Conservation (phyloP, 2,329 filamentous ascomycete genomes). For the Fusarium sororula region DNA sequence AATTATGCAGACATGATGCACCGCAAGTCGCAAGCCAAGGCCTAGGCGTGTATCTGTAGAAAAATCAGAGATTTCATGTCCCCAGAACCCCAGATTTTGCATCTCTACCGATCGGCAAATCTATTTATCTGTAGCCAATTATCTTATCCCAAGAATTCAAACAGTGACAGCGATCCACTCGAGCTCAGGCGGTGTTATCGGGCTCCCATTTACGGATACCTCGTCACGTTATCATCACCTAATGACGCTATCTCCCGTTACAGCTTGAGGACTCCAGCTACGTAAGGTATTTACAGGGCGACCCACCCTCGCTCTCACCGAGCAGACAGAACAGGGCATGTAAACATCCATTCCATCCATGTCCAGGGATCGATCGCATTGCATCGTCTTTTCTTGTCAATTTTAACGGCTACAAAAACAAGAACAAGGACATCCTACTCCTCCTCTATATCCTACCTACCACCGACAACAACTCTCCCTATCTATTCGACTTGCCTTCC, state of each 20-base stretch:
- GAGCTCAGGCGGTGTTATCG: constrained; percentile 24
- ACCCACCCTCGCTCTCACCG: constrained; percentile 34
- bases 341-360: constrained; percentile 20
- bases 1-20: not conserved
- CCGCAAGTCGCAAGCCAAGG: not conserved
- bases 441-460: not conserved
- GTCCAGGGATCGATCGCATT: constrained; percentile 31
- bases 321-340: constrained; percentile 21
- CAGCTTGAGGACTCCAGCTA: constrained; percentile 2
- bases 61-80: not conserved
- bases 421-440: not conserved
- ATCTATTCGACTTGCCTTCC: not conserved
- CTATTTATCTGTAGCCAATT: constrained; percentile 8
- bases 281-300: constrained; percentile 11
- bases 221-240: constrained; percentile 28
- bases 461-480: not conserved
- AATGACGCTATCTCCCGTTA: constrained; percentile 35
- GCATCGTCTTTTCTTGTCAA: constrained; percentile 10
- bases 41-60: not conserved
- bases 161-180: constrained; percentile 1
- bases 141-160: not conserved
- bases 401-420: constrained; percentile 17
- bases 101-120: constrained; percentile 3
- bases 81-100: constrained; percentile 5
- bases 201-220: not conserved